These are phyloP conservation scores for Gonium pectorale DNA, from an alignment of 139 green algal genomes.

Conservation along the genomic window DNA sequence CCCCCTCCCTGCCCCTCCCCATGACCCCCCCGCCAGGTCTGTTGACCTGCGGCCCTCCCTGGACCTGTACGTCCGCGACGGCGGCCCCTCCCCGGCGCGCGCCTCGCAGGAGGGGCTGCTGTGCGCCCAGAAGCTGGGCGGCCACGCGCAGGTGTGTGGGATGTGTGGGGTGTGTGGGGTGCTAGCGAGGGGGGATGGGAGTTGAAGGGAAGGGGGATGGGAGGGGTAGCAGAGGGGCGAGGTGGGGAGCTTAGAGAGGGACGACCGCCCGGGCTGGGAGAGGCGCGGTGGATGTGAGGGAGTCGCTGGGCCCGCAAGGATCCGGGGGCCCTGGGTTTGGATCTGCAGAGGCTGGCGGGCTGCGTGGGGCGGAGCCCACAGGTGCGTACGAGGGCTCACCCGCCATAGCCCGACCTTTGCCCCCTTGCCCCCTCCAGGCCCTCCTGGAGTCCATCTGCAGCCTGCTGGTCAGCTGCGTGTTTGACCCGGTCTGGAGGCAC, in stretches of 20 bases:
- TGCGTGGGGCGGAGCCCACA: neutral
- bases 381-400: neutral
- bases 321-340: neutral
- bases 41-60: slow-evolving; percentile 13
- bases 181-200: neutral
- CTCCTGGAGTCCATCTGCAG: slow-evolving; percentile 34
- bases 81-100: neutral
- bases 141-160: slow-evolving; percentile 34
- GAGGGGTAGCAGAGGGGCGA: neutral
- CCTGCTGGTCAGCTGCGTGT: slow-evolving; percentile 39
- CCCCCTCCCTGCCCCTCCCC: too few species aligned
- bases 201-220: neutral
- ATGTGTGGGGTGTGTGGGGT: neutral
- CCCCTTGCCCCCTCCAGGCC: neutral
- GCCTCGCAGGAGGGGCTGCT: slow-evolving; percentile 22
- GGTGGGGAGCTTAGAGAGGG: neutral
- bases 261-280: neutral
- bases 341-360: neutral
- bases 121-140: slow-evolving; percentile 36
- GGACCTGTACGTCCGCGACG: slow-evolving; percentile 19
- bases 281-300: too few species aligned
- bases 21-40: too few species aligned
- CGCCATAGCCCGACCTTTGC: neutral
- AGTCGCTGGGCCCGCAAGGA: too few species aligned
- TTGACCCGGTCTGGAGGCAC: slow-evolving; percentile 40